Conservation (phyloP, 2,329 filamentous ascomycete genomes). For the Epichloe coenophiala region DNA sequence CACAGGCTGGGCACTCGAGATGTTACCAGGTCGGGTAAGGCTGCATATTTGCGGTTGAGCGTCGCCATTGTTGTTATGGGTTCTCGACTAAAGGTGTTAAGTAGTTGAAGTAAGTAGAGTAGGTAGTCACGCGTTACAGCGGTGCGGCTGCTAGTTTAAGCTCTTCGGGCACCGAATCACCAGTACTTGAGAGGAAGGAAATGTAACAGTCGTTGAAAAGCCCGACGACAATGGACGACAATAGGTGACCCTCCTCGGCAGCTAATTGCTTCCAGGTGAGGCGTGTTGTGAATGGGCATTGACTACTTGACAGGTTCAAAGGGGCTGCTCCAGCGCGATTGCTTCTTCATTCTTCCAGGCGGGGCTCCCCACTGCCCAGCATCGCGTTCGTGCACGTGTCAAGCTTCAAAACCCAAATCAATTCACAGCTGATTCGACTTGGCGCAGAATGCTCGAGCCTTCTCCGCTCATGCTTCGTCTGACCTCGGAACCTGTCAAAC, state of each 20-base stretch:
- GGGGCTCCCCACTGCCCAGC: not conserved
- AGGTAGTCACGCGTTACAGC: not conserved
- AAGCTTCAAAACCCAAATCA: too few species aligned
- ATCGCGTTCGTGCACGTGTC: not conserved
- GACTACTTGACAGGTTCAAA: not conserved
- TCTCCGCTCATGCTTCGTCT: not conserved
- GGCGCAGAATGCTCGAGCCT: not conserved
- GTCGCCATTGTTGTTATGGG: conserved; percentile 27
- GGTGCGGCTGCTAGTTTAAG: not conserved
- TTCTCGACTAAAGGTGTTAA: not conserved
- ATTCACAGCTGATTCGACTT: not conserved
- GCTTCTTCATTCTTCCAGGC: not conserved
- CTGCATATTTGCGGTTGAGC: conserved; percentile 69
- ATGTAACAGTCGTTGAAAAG: not conserved
- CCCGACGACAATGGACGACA: not conserved
- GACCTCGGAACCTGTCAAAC: not conserved
- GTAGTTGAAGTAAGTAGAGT: not conserved
- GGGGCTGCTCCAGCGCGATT: not conserved
- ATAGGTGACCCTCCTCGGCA: not conserved
- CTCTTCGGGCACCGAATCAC: not conserved
- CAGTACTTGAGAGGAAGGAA: not conserved
- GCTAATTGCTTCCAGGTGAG: not conserved
- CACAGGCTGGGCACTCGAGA: conserved; percentile 4
- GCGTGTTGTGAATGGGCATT: not conserved
- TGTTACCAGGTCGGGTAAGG: conserved; percentile 61